phyloP scores from a whole-genome alignment of 345 rosid genomes.

The Corchorus olitorius region DNA sequence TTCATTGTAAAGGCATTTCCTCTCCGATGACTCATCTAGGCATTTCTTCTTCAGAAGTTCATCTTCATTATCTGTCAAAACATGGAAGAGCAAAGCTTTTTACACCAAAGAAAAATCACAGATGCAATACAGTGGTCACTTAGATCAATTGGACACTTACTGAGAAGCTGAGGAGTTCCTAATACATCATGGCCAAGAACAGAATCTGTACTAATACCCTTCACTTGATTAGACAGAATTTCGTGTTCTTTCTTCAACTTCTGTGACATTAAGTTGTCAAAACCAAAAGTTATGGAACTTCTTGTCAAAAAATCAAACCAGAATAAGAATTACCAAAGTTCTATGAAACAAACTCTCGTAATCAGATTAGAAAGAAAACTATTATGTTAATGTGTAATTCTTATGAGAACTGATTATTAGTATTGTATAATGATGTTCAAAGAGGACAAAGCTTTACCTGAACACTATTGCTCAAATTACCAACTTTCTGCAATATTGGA shows the following conservation, averaged over 20 bases:
- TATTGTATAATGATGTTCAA: too few species aligned
- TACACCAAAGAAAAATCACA: conserved; percentile 5
- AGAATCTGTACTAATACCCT: conserved; percentile 44
- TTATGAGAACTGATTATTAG: too few species aligned
- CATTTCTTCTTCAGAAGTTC: conserved; percentile 71
- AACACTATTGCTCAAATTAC: conserved; percentile 58
- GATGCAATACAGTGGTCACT: background rate
- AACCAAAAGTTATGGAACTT: background rate
- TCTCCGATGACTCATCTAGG: conserved; percentile 60
- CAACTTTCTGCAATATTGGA: conserved; percentile 71
- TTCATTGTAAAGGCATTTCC: conserved; percentile 85
- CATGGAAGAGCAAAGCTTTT: conserved; percentile 13
- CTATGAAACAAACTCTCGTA: conserved; percentile 6
- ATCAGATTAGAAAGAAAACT: background rate
- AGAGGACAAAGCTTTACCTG: conserved; percentile 45
- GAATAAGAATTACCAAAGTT: background rate
- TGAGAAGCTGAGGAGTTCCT: conserved; percentile 46
- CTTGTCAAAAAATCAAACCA: background rate
- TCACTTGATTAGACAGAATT: conserved; percentile 50
- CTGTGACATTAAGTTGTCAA: conserved; percentile 38
- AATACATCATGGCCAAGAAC: conserved; percentile 51
- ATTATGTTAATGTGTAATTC: too few species aligned
- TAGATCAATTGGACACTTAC: conserved; percentile 42
- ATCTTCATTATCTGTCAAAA: conserved; percentile 59
- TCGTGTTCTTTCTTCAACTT: conserved; percentile 71